Base-by-base conservation (phyloP, 2,329 filamentous ascomycete species). In the Pyrenochaeta sp. region DNA sequence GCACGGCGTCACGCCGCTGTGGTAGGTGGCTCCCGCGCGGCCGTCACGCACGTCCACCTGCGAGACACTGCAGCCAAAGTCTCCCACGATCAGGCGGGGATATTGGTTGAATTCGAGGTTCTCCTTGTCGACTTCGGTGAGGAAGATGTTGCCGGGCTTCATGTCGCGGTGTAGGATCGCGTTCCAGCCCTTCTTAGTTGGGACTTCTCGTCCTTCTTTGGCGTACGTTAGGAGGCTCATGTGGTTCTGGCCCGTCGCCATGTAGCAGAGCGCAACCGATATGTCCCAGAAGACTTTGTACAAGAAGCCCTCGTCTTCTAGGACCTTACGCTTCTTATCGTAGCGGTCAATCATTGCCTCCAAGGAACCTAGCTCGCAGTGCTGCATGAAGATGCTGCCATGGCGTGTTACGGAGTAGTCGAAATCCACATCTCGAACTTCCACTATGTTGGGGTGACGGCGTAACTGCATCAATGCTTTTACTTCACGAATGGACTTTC, bases 91-190 rank as follows among this genome's bases (percentile, higher is more conserved):
- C 4, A 48, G 53, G 13, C 51, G 48, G 8, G 20, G 13, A 2
- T 4, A n/a, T 4, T 36, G n/a, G n/a, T n/a, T n/a, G n/a, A n/a
- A n/a, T n/a, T n/a, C n/a, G n/a, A n/a, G n/a, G n/a, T n/a, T n/a
- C n/a, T n/a, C n/a, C n/a, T n/a, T 7, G 18, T 32, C 37, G 1
- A 10, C 20, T 4, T 14, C 10, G 7, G 48, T 56, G 11, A 60
- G 13, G 13, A 58, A 51, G 0, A 60, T 29, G 21, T 58, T 60
- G 0, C 14, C 41, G 0, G 55, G 57, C 28, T 58, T 60, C 30
- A 60, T 36, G 21, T 60, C 57, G 11, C 55, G 32, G 36, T 58
- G 57, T 1, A 47, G 4, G 9, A 60, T 42, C 2, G 22, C 6
- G 6, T 38, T 38, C 54, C 56, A 60, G 11, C 27, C 27, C 2